Conservation (phyloP, 2,329 filamentous ascomycete species). For the Elsinoe ampelina region DNA sequence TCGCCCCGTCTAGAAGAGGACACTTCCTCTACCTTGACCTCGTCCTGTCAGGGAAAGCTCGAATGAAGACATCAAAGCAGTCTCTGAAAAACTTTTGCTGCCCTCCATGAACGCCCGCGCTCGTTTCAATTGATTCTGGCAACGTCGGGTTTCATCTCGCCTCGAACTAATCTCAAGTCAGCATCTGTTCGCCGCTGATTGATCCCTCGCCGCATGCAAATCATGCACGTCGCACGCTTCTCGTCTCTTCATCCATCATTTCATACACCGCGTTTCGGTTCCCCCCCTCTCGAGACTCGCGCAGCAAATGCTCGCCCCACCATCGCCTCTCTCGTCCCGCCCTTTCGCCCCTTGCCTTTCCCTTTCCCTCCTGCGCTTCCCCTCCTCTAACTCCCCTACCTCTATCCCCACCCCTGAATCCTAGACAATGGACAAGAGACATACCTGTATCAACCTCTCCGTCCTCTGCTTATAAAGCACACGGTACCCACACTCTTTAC, state of each 20-base stretch:
- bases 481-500: conserved; percentile 87
- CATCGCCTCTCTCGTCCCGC: background rate
- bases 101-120: background rate
- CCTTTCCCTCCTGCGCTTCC: background rate
- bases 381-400: background rate
- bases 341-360: background rate
- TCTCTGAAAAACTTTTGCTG: no score
- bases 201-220: no score
- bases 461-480: conserved; percentile 97
- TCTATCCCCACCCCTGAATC: background rate
- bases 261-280: no score
- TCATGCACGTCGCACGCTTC: no score
- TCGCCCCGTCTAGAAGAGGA: no score
- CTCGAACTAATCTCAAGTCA: conserved; percentile 3
- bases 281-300: no score
- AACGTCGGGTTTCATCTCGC: background rate
- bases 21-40: no score
- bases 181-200: background rate
- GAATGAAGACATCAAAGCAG: no score
- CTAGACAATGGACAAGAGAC: background rate
- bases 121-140: background rate
- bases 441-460: conserved; percentile 61
- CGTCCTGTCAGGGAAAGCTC: no score
- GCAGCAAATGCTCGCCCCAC: background rate
- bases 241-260: no score